Percentiles rank a stretch among this genome's conserved stretches.
Evolutionary conservation across 148 eudicot genomes (phyloP).

Genomic region (Chenopodium quinoa): DNA sequence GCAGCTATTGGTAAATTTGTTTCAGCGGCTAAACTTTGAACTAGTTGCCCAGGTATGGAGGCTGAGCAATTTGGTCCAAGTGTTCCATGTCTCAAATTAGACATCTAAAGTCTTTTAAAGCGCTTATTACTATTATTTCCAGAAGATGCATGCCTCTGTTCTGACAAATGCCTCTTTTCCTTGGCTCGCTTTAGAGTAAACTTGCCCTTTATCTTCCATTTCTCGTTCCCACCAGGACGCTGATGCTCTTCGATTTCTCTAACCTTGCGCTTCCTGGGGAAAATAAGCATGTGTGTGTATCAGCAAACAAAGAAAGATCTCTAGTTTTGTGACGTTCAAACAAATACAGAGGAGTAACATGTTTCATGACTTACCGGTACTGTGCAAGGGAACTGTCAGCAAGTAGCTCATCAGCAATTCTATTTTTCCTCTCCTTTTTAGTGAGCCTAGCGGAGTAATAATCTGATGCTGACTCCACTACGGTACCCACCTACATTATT

Average conservation of each 20-base stretch:
- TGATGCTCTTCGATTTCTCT: conserved; percentile 68
- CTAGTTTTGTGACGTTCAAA: not conserved
- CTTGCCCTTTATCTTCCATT: conserved; percentile 66
- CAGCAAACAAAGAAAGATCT: not conserved
- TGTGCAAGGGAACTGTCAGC: conserved; percentile 46
- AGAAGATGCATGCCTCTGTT: conserved; percentile 6
- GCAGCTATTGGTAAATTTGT: not conserved
- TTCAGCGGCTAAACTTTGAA: not conserved
- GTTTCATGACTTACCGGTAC: conserved; percentile 50
- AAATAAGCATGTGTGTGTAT: not conserved
- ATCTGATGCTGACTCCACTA: conserved; percentile 65
- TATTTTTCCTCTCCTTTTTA: conserved; percentile 76
- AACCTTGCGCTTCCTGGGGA: conserved; percentile 86
- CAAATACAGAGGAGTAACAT: not conserved
- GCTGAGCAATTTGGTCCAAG: not conserved
- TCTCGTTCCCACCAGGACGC: conserved; percentile 65
- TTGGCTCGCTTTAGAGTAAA: conserved; percentile 51
- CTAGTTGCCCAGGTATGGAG: not conserved
- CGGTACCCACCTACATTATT: conserved; percentile 69
- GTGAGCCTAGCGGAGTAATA: conserved; percentile 67
- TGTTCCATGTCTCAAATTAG: not conserved
- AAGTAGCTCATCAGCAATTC: conserved; percentile 84
- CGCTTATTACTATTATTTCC: conserved; percentile 4
- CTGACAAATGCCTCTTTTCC: conserved; percentile 43
- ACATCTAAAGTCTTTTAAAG: conserved; percentile 3